These are phyloP conservation scores for Trypanosoma vivax DNA, from an alignment of 208 protist species.

Conservation along the genomic window DNA sequence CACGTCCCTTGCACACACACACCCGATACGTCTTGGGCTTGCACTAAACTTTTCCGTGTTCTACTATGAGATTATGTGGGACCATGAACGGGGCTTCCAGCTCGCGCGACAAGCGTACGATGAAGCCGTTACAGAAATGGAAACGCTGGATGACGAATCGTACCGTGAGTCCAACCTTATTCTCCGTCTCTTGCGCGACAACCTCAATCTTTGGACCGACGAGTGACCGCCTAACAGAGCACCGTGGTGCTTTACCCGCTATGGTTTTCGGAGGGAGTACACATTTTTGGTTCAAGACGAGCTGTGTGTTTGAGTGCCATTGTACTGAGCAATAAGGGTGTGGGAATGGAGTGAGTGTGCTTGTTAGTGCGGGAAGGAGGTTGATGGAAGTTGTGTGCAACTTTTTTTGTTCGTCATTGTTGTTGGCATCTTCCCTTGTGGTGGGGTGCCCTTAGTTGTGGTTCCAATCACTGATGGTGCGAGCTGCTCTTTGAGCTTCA, in stretches of 20 bases:
- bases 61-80: slow-evolving; percentile 99
- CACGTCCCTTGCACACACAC: slow-evolving; percentile 88
- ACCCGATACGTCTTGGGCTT: slow-evolving; percentile 99
- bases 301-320: no score
- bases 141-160: slow-evolving; percentile 96
- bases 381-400: no score
- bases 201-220: slow-evolving; percentile 98
- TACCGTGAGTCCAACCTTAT: slow-evolving; percentile 99
- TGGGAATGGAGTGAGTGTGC: no score
- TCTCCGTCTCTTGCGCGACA: slow-evolving; percentile 98
- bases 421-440: no score
- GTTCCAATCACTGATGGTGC: no score
- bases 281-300: no score
- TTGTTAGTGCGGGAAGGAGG: no score
- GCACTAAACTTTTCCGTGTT: slow-evolving; percentile 99
- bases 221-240: slow-evolving; percentile 61
- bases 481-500: no score
- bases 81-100: slow-evolving; percentile 91
- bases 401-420: no score
- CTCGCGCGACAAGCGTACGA: slow-evolving; percentile 93
- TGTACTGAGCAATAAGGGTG: no score
- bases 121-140: slow-evolving; percentile 95
- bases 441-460: no score
- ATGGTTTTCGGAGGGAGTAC: not conserved
- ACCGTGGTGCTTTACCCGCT: not conserved